phyloP scores from a whole-genome alignment of 2,329 filamentous ascomycete species.

The Corniculantispora saksenae region DNA sequence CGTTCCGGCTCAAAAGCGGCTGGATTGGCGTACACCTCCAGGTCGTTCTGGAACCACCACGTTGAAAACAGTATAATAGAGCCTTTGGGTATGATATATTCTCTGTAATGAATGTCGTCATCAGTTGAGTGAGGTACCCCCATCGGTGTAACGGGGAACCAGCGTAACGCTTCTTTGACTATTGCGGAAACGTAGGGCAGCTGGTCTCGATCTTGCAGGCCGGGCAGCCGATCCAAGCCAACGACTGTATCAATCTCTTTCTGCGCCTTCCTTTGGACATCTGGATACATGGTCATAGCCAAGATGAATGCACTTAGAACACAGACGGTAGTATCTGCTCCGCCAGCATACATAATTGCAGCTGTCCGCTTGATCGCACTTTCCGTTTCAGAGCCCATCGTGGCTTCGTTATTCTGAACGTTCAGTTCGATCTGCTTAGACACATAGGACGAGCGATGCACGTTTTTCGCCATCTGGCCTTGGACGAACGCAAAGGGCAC shows the following conservation, averaged over 20 bases:
- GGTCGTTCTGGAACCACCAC: slow-evolving; percentile 60
- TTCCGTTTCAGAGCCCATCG: not conserved
- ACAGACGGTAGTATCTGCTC: slow-evolving; percentile 23
- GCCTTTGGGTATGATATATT: slow-evolving; percentile 31
- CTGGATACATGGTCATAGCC: slow-evolving; percentile 19
- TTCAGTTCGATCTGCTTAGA: slow-evolving; percentile 14
- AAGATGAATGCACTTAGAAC: slow-evolving; percentile 15
- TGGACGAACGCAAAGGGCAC: slow-evolving; percentile 25
- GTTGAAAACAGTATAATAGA: slow-evolving; percentile 27
- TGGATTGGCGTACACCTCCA: slow-evolving; percentile 59
- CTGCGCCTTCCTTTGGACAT: slow-evolving; percentile 22
- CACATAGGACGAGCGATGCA: slow-evolving; percentile 21
- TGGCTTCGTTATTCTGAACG: slow-evolving; percentile 13
- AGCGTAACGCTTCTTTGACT: slow-evolving; percentile 33
- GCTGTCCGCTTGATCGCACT: slow-evolving; percentile 20
- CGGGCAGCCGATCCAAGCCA: slow-evolving; percentile 27
- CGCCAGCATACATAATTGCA: slow-evolving; percentile 24
- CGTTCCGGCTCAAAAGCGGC: slow-evolving; percentile 36
- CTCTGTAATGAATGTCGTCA: slow-evolving; percentile 29
- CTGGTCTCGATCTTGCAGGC: slow-evolving; percentile 22
- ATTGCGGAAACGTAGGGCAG: slow-evolving; percentile 27
- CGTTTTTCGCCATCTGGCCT: slow-evolving; percentile 19
- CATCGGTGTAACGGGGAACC: slow-evolving; percentile 35
- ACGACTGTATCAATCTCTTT: slow-evolving; percentile 22
- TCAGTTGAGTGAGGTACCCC: slow-evolving; percentile 40